phyloP scores from a whole-genome alignment of 2,329 filamentous ascomycete species.

The Penicillium griseofulvum region DNA sequence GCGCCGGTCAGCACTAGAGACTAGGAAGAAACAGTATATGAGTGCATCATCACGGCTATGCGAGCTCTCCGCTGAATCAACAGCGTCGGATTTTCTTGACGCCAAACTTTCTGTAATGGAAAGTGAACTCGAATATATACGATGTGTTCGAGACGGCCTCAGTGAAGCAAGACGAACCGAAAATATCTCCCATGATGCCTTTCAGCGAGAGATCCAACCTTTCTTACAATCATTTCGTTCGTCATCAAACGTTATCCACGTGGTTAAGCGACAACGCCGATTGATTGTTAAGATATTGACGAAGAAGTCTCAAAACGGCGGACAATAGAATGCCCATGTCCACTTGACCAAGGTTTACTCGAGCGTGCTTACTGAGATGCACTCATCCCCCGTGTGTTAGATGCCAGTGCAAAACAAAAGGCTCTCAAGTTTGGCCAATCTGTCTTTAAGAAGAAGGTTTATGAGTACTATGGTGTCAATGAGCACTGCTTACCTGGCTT shows the following conservation, averaged over 20 bases:
- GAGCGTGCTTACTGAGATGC: not conserved
- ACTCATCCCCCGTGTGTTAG: not conserved
- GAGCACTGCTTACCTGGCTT: not conserved
- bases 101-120: not conserved
- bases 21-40: not conserved
- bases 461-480: not conserved
- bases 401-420: not conserved
- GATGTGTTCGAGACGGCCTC: not conserved
- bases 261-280: not conserved
- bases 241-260: not conserved
- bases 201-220: not conserved
- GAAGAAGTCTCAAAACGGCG: not conserved
- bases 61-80: not conserved
- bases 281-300: not conserved
- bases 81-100: not conserved
- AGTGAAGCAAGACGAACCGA: not conserved
- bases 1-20: not conserved
- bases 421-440: not conserved
- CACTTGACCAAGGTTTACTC: not conserved
- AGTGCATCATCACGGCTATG: not conserved
- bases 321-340: not conserved
- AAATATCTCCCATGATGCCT: not conserved
- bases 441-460: not conserved
- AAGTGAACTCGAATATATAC: not conserved
- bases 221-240: not conserved